Conservation (phyloP, 2,329 filamentous ascomycete genomes). For the Ceratocystis lukuohia region DNA sequence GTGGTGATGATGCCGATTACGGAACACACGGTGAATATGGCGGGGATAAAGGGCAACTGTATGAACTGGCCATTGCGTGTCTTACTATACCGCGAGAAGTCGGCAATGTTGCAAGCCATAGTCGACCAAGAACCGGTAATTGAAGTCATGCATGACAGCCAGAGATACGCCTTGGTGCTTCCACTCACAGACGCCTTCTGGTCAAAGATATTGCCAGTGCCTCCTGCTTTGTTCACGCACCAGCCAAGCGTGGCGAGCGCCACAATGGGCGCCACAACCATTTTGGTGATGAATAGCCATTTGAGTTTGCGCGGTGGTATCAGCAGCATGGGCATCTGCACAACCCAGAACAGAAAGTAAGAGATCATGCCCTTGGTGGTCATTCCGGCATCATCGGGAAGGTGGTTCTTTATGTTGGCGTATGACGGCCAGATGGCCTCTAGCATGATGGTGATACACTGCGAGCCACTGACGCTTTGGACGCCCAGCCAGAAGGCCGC, state of each 20-base stretch:
- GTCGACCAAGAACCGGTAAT: slow-evolving; percentile 38
- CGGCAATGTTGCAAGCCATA: slow-evolving; percentile 38
- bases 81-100: slow-evolving; percentile 28
- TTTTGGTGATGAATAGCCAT: slow-evolving; percentile 31
- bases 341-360: slow-evolving; percentile 35
- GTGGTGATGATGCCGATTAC: slow-evolving; percentile 37
- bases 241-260: slow-evolving; percentile 29
- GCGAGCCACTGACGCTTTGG: slow-evolving; percentile 28
- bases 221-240: slow-evolving; percentile 23
- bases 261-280: slow-evolving; percentile 23
- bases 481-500: slow-evolving; percentile 35
- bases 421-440: slow-evolving; percentile 32
- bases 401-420: slow-evolving; percentile 28
- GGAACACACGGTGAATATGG: slow-evolving; percentile 35
- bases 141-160: slow-evolving; percentile 32
- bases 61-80: slow-evolving; percentile 34
- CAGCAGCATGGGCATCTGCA: slow-evolving; percentile 33
- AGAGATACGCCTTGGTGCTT: slow-evolving; percentile 28
- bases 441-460: slow-evolving; percentile 24
- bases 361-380: slow-evolving; percentile 30
- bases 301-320: slow-evolving; percentile 33
- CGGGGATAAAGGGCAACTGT: slow-evolving; percentile 35
- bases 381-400: slow-evolving; percentile 27
- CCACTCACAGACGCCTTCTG: slow-evolving; percentile 24
- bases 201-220: slow-evolving; percentile 21